A percentile compares a stretch with the other conserved stretches of the same genome.
These are phyloP conservation scores for Phytophthora fragariaefolia DNA, from an alignment of 352 stramenopile species.

Conservation along the genomic window DNA sequence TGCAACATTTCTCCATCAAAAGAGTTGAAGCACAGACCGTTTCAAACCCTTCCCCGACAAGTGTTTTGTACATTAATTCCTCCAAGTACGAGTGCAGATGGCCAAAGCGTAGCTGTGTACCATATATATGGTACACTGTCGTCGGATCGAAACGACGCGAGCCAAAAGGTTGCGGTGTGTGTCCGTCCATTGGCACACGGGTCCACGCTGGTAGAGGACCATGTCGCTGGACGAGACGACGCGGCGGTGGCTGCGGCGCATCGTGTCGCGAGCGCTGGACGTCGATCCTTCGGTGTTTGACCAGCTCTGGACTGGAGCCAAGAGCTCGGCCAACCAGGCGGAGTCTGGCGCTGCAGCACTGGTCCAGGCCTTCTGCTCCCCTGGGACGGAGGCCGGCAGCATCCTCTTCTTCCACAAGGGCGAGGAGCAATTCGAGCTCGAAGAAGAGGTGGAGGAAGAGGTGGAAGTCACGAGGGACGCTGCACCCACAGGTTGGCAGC, in stretches of 20 bases:
- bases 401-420: slow-evolving; percentile 81
- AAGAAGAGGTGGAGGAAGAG: slow-evolving; percentile 87
- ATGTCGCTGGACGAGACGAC: slow-evolving; percentile 61
- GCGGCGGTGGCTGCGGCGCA: slow-evolving; percentile 63
- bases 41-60: slow-evolving; percentile 28
- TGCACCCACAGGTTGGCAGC: slow-evolving; percentile 21
- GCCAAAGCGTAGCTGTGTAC: slow-evolving; percentile 24
- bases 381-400: slow-evolving; percentile 59
- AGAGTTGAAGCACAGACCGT: slow-evolving; percentile 24
- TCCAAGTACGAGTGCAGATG: slow-evolving; percentile 9
- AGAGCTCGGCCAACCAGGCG: slow-evolving; percentile 43
- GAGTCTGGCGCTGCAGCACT: slow-evolving; percentile 44
- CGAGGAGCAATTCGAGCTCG: slow-evolving; percentile 70
- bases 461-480: slow-evolving; percentile 63
- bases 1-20: too few relatives aligned
- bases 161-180: slow-evolving; percentile 12
- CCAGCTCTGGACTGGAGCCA: slow-evolving; percentile 48
- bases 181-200: not conserved
- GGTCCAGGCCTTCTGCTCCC: slow-evolving; percentile 66
- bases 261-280: slow-evolving; percentile 70
- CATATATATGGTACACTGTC: slow-evolving; percentile 10
- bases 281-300: slow-evolving; percentile 64
- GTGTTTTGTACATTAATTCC: not conserved
- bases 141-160: slow-evolving; percentile 33
- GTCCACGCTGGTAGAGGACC: not conserved